Base-by-base conservation (phyloP, 2,329 filamentous ascomycete genomes). In the Nothopassalora personata region DNA sequence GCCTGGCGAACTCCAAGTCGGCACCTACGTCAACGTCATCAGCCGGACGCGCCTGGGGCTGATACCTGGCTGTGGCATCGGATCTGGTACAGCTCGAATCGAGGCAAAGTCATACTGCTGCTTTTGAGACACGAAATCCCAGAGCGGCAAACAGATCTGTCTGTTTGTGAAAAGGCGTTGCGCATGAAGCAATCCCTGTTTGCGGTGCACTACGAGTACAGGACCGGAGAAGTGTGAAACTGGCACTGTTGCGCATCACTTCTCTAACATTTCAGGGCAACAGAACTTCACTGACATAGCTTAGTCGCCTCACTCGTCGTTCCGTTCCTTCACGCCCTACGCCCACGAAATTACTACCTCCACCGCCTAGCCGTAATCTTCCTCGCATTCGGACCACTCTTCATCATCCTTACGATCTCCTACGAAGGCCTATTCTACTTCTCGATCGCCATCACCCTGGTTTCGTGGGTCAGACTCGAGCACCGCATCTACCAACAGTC, bases 391-490 rank as follows among this genome's bases (percentile, higher is more conserved):
- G 89, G 93, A 0, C 94, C 94, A 0, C 88, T 89, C 1, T 99
- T 97, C 75, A 88, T 99, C 71, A 93, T 99, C 69, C 84, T 99
- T 53, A 96, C 92, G 7, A 97, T 97, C 67, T 97, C 93, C 0
- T 99, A 96, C 76, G 94, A 99, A 74, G 93, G 93, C 0, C 81
- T 99, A 1, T 99, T 99, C 74, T 99, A 97, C 75, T 85, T 97
- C 60, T 86, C 88, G 10, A 99, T 97, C 75, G 91, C 87, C 70
- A 79, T 88, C 56, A 89, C 87, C 23, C 78, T 99, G 5, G 81
- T 96, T 54, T 86, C 87, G 57, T 99, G 94, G 94, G 90, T 97
- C 34, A 86, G 87, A n/a, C 81, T 99, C 1, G 94, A 99, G 73
- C 89, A 95, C 71, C 85, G 84, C 57, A 83, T 93, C 52, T 86